These are phyloP conservation scores for Russula griseocarnosa DNA, from an alignment of 768 basidiomycete genomes.

Conservation along the genomic window DNA sequence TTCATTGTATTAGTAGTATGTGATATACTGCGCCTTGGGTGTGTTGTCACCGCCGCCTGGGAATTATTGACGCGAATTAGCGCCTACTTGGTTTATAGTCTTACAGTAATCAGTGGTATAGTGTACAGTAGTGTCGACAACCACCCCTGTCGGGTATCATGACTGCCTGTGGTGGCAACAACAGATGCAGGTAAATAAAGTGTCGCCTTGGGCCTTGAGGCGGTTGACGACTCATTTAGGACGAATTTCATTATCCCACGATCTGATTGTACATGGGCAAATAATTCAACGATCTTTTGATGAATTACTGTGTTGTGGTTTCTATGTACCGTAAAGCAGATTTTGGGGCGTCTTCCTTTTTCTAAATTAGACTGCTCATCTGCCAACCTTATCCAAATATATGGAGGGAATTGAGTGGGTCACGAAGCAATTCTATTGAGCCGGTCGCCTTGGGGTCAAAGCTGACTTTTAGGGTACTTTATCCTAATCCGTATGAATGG, in stretches of 20 bases:
- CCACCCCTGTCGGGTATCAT: too few species aligned
- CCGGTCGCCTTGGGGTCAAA: not conserved
- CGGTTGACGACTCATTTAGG: too few species aligned
- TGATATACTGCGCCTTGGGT: too few species aligned
- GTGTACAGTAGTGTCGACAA: too few species aligned
- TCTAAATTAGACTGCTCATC: not conserved
- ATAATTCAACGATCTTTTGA: not conserved
- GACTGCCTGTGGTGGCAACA: too few species aligned
- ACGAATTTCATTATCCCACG: too few species aligned
- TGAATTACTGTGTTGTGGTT: not conserved
- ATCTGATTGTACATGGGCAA: too few species aligned
- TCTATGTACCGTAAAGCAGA: not conserved
- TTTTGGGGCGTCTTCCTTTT: not conserved
- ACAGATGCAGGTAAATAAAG: too few species aligned
- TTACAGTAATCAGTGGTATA: too few species aligned
- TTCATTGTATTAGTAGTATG: not conserved
- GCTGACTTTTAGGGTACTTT: not conserved
- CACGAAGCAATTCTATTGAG: not conserved
- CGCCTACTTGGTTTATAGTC: not conserved
- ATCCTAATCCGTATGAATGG: not conserved
- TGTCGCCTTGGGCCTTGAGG: too few species aligned
- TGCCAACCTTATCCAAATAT: not conserved
- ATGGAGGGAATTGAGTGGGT: not conserved
- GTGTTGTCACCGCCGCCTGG: not conserved
- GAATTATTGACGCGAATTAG: not conserved